Evolutionary conservation across 192 early-diverging fungal genomes (phyloP), one percentile per base, ranked within the genome.

Genomic region (Thoreauomyces humboldtii): DNA sequence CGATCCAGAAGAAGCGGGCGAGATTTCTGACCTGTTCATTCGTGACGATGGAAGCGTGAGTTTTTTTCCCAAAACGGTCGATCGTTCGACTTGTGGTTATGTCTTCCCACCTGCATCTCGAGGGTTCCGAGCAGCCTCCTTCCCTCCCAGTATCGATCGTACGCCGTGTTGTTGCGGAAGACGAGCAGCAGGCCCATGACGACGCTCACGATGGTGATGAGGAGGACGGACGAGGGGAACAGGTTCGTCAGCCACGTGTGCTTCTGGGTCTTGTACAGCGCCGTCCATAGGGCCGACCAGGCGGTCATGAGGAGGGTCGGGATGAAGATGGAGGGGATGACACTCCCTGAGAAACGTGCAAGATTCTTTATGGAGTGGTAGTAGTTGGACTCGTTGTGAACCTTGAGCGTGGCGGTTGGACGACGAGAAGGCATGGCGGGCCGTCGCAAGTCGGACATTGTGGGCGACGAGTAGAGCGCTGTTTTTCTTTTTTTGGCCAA

Each of bases 1-100:
- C 71, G 45, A 91, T 81, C 91, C 91, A 95, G 52, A 91, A 78
- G 45, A 81, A 69, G 51, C 95, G 88, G 2, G 92, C 76, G 52
- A 94, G 54, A 77, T 87, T 90, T 44, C 93, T 86, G 48, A 91
- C 75, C 59, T 61, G n/a, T n/a, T n/a, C n/a, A n/a, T n/a, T n/a
- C n/a, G n/a, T n/a, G n/a, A n/a, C n/a, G n/a, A n/a, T n/a, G n/a
- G n/a, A n/a, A n/a, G n/a, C n/a, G n/a, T n/a, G n/a, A n/a, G n/a
- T n/a, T n/a, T n/a, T n/a, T n/a, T n/a, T n/a, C n/a, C n/a, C n/a
- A n/a, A n/a, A n/a, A n/a, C n/a, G n/a, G n/a, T n/a, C n/a, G n/a
- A n/a, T n/a, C n/a, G n/a, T n/a, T n/a, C n/a, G n/a, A n/a, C n/a
- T n/a, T n/a, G n/a, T n/a, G n/a, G n/a, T n/a, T n/a, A n/a, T n/a